phyloP scores from a whole-genome alignment of 2,329 filamentous ascomycete genomes.

The Lecanicillium sp. region DNA sequence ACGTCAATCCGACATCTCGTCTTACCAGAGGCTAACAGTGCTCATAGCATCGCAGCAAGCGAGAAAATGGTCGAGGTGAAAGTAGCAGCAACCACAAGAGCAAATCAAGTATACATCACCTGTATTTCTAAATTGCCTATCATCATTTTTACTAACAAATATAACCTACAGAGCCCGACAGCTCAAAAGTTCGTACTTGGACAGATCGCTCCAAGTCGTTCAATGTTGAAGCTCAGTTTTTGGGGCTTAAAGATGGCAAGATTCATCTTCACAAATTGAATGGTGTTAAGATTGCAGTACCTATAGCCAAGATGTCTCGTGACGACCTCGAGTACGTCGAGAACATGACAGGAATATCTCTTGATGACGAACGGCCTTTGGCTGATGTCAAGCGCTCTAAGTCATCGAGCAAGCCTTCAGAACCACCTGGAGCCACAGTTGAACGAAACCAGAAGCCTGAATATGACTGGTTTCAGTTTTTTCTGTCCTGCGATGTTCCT shows the following conservation, averaged over 20 bases:
- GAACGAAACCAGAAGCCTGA: slow-evolving; percentile 57
- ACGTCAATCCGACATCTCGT: slow-evolving; percentile 59
- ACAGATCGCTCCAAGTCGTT: slow-evolving; percentile 93
- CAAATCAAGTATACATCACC: slow-evolving; percentile 67
- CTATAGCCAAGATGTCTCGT: slow-evolving; percentile 88
- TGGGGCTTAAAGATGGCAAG: slow-evolving; percentile 89
- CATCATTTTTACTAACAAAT: slow-evolving; percentile 1
- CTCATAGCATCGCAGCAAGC: slow-evolving; percentile 62
- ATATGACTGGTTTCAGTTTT: slow-evolving; percentile 99
- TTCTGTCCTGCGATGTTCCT: slow-evolving; percentile 83
- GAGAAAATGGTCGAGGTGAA: slow-evolving; percentile 57
- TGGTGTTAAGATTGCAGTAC: slow-evolving; percentile 96
- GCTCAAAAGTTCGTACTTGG: slow-evolving; percentile 79
- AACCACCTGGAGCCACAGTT: slow-evolving; percentile 50
- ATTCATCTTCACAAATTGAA: slow-evolving; percentile 98
- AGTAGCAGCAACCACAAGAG: slow-evolving; percentile 42
- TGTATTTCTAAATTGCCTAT: not conserved
- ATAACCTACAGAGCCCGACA: slow-evolving; percentile 61
- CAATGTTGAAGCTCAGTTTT: slow-evolving; percentile 93
- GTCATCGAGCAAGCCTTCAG: slow-evolving; percentile 18
- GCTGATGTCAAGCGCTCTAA: slow-evolving; percentile 66
- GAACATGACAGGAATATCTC: slow-evolving; percentile 71
- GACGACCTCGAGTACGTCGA: slow-evolving; percentile 96
- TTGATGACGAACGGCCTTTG: slow-evolving; percentile 91
- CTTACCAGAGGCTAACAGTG: slow-evolving; percentile 57